Percentiles rank a stretch among this genome's conserved stretches.
These are phyloP conservation scores for Ambrosia trifida DNA, from an alignment of 129 eudicot genomes.

Conservation along the genomic window DNA sequence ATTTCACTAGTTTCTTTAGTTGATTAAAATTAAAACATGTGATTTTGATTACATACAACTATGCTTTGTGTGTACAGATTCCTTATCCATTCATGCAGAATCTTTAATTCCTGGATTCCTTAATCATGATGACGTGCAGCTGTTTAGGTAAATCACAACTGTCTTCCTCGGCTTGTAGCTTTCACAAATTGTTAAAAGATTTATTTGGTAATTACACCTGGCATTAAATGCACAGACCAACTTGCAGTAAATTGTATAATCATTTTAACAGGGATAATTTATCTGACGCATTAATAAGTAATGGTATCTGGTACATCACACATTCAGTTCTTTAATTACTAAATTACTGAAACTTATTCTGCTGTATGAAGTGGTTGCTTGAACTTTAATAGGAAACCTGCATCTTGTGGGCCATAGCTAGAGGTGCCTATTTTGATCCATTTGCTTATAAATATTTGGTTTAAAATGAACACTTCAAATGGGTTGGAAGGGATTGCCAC, in stretches of 20 bases:
- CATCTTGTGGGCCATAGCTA: neutral
- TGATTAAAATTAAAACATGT: neutral
- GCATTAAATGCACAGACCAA: constrained; percentile 15
- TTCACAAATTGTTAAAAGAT: neutral
- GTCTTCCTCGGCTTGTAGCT: constrained; percentile 21
- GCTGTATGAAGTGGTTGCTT: constrained; percentile 23
- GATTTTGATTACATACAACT: constrained; percentile 29
- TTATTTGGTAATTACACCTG: constrained; percentile 17
- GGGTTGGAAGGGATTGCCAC: constrained; percentile 3
- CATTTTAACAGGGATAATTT: constrained; percentile 7
- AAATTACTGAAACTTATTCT: constrained; percentile 8
- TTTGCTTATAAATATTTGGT: neutral
- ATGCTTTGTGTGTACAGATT: constrained; percentile 58
- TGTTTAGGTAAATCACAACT: constrained; percentile 61
- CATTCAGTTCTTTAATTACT: neutral
- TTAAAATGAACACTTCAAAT: neutral
- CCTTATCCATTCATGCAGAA: constrained; percentile 86
- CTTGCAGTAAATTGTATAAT: constrained; percentile 13
- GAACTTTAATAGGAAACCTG: constrained; percentile 5
- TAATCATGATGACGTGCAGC: constrained; percentile 89
- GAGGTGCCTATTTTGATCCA: neutral
- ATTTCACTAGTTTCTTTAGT: constrained; percentile 8
- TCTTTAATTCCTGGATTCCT: constrained; percentile 75
- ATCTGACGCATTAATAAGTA: neutral
- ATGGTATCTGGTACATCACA: neutral